Percentiles rank a stretch among this genome's conserved stretches.
Conservation (phyloP, 2,329 filamentous ascomycete species). For the Grosmannia penicillata region DNA sequence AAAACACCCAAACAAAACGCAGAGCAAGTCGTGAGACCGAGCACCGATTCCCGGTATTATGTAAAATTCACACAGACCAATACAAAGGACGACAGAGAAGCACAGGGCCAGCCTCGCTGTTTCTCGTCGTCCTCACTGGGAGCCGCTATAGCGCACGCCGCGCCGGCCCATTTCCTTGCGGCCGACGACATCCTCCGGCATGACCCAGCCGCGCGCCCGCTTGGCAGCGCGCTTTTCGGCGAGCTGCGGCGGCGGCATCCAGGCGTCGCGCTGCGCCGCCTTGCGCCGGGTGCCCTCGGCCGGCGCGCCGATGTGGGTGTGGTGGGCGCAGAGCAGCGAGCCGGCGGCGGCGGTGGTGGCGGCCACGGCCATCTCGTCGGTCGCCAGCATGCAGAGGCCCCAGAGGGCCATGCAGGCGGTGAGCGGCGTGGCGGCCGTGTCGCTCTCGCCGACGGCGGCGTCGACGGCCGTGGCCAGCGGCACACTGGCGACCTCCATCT, state of each 20-base stretch:
- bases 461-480: slow-evolving; percentile 32
- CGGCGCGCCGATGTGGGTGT: slow-evolving; percentile 58
- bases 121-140: neutral
- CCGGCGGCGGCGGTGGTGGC: neutral
- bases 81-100: neutral
- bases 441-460: slow-evolving; percentile 20
- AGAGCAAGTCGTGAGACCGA: too few species aligned
- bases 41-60: too few species aligned
- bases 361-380: slow-evolving; percentile 14
- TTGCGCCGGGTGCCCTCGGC: slow-evolving; percentile 59
- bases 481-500: slow-evolving; percentile 57
- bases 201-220: slow-evolving; percentile 57
- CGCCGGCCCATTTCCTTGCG: slow-evolving; percentile 57
- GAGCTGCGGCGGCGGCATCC: slow-evolving; percentile 61
- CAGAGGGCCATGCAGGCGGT: slow-evolving; percentile 63
- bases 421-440: slow-evolving; percentile 29
- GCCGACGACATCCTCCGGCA: slow-evolving; percentile 58
- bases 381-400: slow-evolving; percentile 46
- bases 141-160: slow-evolving; percentile 39
- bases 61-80: too few species aligned
- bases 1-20: neutral
- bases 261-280: slow-evolving; percentile 52
- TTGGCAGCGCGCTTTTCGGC: slow-evolving; percentile 67
- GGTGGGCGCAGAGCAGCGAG: slow-evolving; percentile 31
- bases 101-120: neutral